These are phyloP conservation scores for Cladosporium colombiae DNA, from an alignment of 2,329 filamentous ascomycete species.

Conservation along the genomic window DNA sequence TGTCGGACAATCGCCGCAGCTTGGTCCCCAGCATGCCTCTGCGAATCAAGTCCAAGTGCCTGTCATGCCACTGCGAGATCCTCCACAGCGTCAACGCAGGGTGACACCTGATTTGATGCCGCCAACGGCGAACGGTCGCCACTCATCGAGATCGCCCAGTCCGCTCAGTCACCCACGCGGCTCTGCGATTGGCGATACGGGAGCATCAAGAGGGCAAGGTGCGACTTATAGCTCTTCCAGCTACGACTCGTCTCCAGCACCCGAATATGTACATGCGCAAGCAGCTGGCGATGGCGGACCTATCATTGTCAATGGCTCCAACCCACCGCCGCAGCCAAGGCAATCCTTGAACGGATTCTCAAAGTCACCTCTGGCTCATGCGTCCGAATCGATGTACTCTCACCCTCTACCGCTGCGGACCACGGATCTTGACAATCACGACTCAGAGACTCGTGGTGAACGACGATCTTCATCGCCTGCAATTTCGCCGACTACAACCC, in stretches of 20 bases:
- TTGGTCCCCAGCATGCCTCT: constrained; percentile 37
- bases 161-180: constrained; percentile 47
- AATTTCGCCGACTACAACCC: constrained; percentile 1
- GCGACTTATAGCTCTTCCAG: constrained; percentile 25
- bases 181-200: constrained; percentile 32
- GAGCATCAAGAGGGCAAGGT: constrained; percentile 22
- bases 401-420: constrained; percentile 15
- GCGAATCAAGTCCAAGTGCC: constrained; percentile 37
- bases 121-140: constrained; percentile 34
- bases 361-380: constrained; percentile 6
- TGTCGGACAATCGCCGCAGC: constrained; percentile 46
- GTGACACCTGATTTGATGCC: constrained; percentile 47
- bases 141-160: constrained; percentile 45
- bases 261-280: constrained; percentile 14
- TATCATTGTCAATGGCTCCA: constrained; percentile 46
- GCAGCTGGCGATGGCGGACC: constrained; percentile 33
- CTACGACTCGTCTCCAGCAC: constrained; percentile 23
- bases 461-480: constrained; percentile 12
- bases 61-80: constrained; percentile 38
- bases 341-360: constrained; percentile 10
- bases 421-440: constrained; percentile 2
- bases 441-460: not conserved
- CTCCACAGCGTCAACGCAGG: constrained; percentile 44
- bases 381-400: constrained; percentile 4
- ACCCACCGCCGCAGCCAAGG: constrained; percentile 16